Conservation (phyloP, 176 grass and related monocot species). For the Paspalum notatum region DNA sequence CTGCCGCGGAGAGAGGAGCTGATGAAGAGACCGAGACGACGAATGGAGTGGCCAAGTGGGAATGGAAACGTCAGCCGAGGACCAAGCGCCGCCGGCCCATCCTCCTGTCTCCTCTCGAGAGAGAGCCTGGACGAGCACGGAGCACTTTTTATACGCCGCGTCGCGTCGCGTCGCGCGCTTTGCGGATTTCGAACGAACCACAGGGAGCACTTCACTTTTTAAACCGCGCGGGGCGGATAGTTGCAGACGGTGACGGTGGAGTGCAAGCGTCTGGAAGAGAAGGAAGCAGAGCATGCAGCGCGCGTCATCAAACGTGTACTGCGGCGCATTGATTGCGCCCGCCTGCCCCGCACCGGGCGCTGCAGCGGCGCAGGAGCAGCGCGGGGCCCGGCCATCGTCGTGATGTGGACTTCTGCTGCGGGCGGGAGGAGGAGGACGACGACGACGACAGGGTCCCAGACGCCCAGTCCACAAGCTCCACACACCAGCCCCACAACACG, state of each 20-base stretch:
- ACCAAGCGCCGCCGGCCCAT: neutral
- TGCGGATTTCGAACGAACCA: constrained; percentile 33
- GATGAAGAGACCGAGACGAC: too few species aligned
- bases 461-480: too few species aligned
- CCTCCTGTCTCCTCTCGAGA: neutral
- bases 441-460: too few species aligned
- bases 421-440: neutral
- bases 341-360: neutral
- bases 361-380: neutral
- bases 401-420: constrained; percentile 10
- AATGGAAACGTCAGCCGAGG: constrained; percentile 32
- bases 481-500: too few species aligned
- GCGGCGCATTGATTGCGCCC: constrained; percentile 30
- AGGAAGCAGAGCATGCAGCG: neutral
- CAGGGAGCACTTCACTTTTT: too few species aligned
- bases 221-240: constrained; percentile 5
- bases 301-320: constrained; percentile 7
- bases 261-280: neutral
- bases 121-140: neutral
- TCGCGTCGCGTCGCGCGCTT: constrained; percentile 42
- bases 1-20: neutral
- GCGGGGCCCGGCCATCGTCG: neutral
- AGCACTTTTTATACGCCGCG: constrained; percentile 24
- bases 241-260: neutral
- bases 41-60: constrained; percentile 4